Base-by-base conservation (phyloP, 176 grass and related monocot genomes). In the Lolium perenne region DNA sequence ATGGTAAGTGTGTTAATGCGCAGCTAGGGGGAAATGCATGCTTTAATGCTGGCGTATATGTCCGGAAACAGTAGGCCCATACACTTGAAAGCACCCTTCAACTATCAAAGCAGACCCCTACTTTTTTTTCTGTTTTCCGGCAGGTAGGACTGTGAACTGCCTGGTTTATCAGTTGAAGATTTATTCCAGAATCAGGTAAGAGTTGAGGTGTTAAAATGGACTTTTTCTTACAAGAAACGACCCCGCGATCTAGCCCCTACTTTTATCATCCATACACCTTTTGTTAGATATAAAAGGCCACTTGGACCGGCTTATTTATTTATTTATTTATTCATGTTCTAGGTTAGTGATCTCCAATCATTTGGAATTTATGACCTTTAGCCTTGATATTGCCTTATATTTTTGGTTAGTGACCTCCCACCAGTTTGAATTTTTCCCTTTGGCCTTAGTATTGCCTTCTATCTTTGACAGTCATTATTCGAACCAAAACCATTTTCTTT, bases 181-280 rank as follows among this genome's bases (percentile, higher is more conserved):
- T 22, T 47, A 7, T 23, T 73, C 70, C 43, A 73, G 41, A 48
- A 45, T 22, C 41, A 45, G 35, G 66, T n/a, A 73, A 71, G 67
- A 71, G 45, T 74, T 15, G 43, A 74, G 45, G n/a, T 74, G 71
- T 48, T 74, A 14, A 74, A 73, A 74, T 50, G 45, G 45, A 73
- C 71, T 15, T 73, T 23, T 23, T 73, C 20, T 48, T 74, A 49
- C 11, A 82, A 50, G 6, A 25, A 54, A 43, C 48, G 17, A 51
- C 16, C 23, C 0, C 2, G 13, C 64, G 58, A 47, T 80, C 46
- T 80, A 13, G 45, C 1, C 4, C 41, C 43, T 23, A 73, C 43
- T 12, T 73, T 21, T 46, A 46, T 46, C 10, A 68, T 38, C 6
- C 38, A 38, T 38, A 6, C 18, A 68, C 64, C 64, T 67, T 46